Base-by-base conservation (phyloP, 805 yeast species). In the Candida quercuum region DNA sequence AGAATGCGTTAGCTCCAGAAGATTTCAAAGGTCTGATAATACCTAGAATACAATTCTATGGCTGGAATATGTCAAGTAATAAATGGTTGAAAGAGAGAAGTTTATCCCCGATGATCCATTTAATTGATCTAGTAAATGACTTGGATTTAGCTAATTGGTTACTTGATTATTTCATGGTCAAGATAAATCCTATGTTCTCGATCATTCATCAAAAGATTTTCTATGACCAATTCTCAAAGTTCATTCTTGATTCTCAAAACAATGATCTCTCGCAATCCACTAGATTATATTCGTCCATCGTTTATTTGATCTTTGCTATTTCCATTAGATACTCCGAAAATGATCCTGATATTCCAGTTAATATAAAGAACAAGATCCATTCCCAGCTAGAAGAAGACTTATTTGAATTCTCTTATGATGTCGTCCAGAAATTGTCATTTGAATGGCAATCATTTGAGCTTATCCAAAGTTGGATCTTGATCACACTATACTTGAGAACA, bases 51-150 rank as follows among this genome's bases (percentile, higher is more conserved):
- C 81, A 78, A 49, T 71, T 67, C 35, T 78, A 74, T 47, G 83
- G 81, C 13, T 78, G 84, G 83, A 78, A 78, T 51, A 60, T 77
- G 73, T 62, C 71, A n/a, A 84, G 84, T 1, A 67, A 67, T 21
- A 71, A 69, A 47, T 78, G 74, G 48, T 43, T 76, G 15, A 43
- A 41, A 27, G 72, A 72, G 16, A 36, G 49, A 13, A 56, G 51
- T 3, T 38, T 52, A 11, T 67, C 71, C 1, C 56, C 52, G 3
- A 41, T 58, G 13, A 27, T 24, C 8, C 41, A 35, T 11, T 32
- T 44, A 6, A 36, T 49, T 17, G 49, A 51, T 20, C 39, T 59
- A 14, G 35, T 39, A 7, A 47, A 49, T 19, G 50, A 53, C 34
- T 37, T 45, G 15, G 28, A 43, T 26, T 56, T 64, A 32, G 43